Percentiles rank a stretch among this genome's conserved stretches.
These are phyloP conservation scores for Anethum foeniculum DNA, from an alignment of 140 eudicot species.

Conservation along the genomic window DNA sequence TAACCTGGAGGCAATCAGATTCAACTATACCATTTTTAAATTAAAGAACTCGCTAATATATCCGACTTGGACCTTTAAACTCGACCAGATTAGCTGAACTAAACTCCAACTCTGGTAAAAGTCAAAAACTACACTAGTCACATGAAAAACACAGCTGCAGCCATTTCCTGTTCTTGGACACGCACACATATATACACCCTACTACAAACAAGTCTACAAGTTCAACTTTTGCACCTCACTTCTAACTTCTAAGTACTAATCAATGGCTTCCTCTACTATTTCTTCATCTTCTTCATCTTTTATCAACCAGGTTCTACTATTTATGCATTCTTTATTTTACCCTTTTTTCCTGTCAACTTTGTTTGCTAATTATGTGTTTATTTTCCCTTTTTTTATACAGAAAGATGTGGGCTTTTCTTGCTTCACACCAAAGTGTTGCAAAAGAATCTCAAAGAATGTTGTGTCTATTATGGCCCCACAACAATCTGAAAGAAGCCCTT, in stretches of 20 bases:
- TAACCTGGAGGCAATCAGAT: too few relatives aligned
- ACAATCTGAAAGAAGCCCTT: conserved; percentile 62
- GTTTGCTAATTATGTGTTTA: neutral
- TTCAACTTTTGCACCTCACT: neutral
- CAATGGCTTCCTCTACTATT: neutral
- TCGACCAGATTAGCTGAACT: too few relatives aligned
- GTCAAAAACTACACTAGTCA: too few relatives aligned
- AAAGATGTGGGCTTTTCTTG: conserved; percentile 46
- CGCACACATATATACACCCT: too few relatives aligned
- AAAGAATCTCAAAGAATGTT: conserved; percentile 33
- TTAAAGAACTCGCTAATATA: too few relatives aligned
- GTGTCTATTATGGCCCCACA: conserved; percentile 81
- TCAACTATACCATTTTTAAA: too few relatives aligned
- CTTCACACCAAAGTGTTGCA: conserved; percentile 19
- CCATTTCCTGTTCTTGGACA: too few relatives aligned
- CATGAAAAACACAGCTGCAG: too few relatives aligned
- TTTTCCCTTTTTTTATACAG: conserved; percentile 21
- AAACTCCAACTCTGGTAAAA: too few relatives aligned
- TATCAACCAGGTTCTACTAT: neutral
- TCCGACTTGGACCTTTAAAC: too few relatives aligned
- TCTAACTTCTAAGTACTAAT: neutral
- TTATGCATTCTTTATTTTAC: neutral
- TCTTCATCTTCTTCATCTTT: conserved; percentile 1
- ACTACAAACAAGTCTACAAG: neutral
- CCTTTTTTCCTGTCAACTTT: neutral